Evolutionary conservation across 2,329 filamentous ascomycete species (phyloP), one percentile per base, ranked within the genome.

Genomic region (Penicillium sp.): DNA sequence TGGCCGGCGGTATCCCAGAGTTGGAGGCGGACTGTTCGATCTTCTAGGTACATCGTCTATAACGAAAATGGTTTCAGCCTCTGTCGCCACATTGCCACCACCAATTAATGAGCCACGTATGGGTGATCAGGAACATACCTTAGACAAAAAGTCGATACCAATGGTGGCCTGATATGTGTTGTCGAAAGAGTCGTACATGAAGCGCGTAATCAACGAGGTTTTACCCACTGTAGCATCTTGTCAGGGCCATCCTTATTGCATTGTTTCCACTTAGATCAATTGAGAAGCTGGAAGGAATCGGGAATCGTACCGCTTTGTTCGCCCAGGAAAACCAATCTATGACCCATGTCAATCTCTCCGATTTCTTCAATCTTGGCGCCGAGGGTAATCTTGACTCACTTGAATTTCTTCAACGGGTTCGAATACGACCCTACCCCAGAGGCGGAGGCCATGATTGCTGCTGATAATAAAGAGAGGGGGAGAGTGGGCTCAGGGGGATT

Each of bases 181-280:
- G 82, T 99, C 94, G 82, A 99, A 99, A 46, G 94, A 97, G 78
- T 99, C 94, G 83, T 99, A 99, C 94, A 99, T 99, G 82, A 99
- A 99, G 63, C 94, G 88, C 64, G 94, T 99, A 75, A 99, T 99
- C 68, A 99, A 81, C 59, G 94, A 99, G 29, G 94, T 99, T 81
- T 99, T 99, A 73, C 94, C 94, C 69, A 99, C 94, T 97, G 74
- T 59, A 54, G 35, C 18, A 45, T 20, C 45, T 52, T 35, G 52
- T 69, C 57, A 69, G 63, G 58, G 47, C 51, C 25, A 9, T 27
- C 14, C 6, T 50, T 22, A 37, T 37, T 35, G 26, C 33, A 15
- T 54, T 41, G 12, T 42, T 14, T 26, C 33, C 18, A 5, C 25
- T 42, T 12, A 20, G 9, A 51, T 57, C 11, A 37, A 31, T 53